Percentiles rank a stretch among this genome's conserved stretches.
phyloP scores from a whole-genome alignment of 306 rosid genomes.

The Ormosia emarginata region DNA sequence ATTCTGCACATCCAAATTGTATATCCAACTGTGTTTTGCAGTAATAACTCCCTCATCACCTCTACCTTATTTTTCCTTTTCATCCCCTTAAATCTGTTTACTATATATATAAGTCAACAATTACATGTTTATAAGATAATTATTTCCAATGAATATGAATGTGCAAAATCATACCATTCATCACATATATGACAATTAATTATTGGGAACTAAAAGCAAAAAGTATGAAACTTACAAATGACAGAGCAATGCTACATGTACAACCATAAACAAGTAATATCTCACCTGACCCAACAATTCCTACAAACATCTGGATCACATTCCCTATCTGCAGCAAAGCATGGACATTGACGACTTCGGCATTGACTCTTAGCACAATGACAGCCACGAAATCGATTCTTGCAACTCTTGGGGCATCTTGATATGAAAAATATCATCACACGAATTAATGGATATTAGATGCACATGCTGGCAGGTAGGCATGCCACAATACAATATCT shows the following conservation, averaged over 20 bases:
- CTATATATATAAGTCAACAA: neutral
- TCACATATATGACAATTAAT: neutral
- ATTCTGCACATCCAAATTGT: neutral
- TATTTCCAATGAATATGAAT: constrained; percentile 6
- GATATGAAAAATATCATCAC: constrained; percentile 5
- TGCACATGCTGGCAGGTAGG: neutral
- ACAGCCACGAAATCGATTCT: constrained; percentile 93
- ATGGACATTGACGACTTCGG: constrained; percentile 95
- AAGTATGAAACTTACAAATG: constrained; percentile 10
- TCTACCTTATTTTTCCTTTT: neutral
- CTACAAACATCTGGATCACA: constrained; percentile 98
- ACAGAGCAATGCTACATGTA: neutral
- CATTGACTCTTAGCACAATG: constrained; percentile 99
- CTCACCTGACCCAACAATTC: constrained; percentile 98
- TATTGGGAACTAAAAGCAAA: neutral
- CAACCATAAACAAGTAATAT: neutral
- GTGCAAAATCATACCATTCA: constrained; percentile 6
- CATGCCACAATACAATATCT: constrained; percentile 4
- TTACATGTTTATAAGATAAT: neutral
- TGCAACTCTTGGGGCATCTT: constrained; percentile 93
- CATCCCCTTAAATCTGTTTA: neutral
- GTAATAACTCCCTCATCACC: neutral
- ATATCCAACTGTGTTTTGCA: neutral
- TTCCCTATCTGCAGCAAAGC: constrained; percentile 99
- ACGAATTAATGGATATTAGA: constrained; percentile 8